These are phyloP conservation scores for Lecanicillium sp. DNA, from an alignment of 2,329 filamentous ascomycete genomes.

Conservation along the genomic window DNA sequence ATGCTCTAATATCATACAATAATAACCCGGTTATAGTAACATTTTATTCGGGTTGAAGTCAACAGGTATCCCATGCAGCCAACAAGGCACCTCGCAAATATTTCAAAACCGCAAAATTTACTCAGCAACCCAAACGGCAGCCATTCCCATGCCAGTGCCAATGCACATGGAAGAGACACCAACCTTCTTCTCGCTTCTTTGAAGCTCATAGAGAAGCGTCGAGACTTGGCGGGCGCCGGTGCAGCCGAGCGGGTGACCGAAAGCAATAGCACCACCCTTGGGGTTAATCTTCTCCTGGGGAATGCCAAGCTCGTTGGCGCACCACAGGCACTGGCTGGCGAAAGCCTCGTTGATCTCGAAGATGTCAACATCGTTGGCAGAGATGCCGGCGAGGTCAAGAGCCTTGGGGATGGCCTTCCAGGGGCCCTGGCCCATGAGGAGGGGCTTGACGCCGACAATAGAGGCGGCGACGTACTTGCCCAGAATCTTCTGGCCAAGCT, in stretches of 20 bases:
- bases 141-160: conserved; percentile 97
- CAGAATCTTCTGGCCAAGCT: conserved; percentile 78
- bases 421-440: conserved; percentile 93
- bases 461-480: conserved; percentile 87
- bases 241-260: conserved; percentile 90
- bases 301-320: conserved; percentile 77
- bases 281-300: conserved; percentile 88
- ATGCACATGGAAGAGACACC: conserved; percentile 95
- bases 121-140: conserved; percentile 91
- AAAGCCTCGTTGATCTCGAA: conserved; percentile 99
- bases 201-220: conserved; percentile 84
- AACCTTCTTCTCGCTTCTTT: conserved; percentile 73
- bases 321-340: conserved; percentile 90
- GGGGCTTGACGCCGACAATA: conserved; percentile 80
- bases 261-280: conserved; percentile 93
- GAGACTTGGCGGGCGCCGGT: conserved; percentile 91
- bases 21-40: too few species aligned
- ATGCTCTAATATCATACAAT: too few species aligned
- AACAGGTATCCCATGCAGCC: too few species aligned
- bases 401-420: conserved; percentile 94
- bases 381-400: conserved; percentile 77
- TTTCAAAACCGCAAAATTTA: too few species aligned
- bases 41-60: too few species aligned
- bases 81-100: too few species aligned
- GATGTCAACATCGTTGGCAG: conserved; percentile 87